Evolutionary conservation across 768 basidiomycete species (phyloP).

Genomic region (Gymnopilus junonius): DNA sequence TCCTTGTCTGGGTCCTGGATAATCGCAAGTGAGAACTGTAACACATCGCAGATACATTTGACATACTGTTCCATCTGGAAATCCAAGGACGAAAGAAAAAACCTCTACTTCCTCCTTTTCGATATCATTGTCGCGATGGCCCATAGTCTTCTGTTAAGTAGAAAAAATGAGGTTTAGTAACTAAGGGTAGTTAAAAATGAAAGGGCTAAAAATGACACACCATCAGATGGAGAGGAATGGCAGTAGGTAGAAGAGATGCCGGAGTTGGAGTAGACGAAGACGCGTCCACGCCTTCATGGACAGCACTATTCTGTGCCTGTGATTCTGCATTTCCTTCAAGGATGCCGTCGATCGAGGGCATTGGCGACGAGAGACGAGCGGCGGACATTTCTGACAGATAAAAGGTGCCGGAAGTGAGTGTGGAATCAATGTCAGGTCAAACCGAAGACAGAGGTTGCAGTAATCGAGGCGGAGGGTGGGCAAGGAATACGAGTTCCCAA

Average conservation of each 20-base stretch:
- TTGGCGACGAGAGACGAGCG: background rate
- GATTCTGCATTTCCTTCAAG: background rate
- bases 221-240: background rate
- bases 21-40: background rate
- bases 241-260: background rate
- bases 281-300: background rate
- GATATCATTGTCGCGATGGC: background rate
- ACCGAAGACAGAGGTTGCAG: background rate
- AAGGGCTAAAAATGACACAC: background rate
- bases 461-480: background rate
- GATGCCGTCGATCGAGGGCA: background rate
- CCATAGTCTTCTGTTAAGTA: background rate
- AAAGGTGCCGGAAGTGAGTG: background rate
- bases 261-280: background rate
- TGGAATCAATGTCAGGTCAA: background rate
- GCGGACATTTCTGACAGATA: background rate
- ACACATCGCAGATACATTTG: no score
- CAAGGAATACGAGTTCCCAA: background rate
- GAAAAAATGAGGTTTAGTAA: no score
- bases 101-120: background rate
- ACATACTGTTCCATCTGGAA: background rate
- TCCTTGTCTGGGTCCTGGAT: background rate
- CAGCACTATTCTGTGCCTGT: background rate
- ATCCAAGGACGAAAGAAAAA: background rate
- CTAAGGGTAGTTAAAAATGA: background rate